Base-by-base conservation (phyloP, 129 eudicot species). In the Pulicaria dysenterica region DNA sequence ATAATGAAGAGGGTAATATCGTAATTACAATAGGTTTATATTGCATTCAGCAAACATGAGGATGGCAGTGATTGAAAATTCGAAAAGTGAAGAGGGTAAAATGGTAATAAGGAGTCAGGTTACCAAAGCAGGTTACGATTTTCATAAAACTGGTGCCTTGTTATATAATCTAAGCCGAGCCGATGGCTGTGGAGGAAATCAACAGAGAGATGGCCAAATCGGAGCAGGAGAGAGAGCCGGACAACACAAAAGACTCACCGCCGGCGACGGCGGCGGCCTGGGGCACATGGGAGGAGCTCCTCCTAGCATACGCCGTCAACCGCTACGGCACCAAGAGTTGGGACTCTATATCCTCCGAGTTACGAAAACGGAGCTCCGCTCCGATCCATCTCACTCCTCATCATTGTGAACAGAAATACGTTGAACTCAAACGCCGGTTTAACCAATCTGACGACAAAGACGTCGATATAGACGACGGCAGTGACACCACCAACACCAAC, bases 251-350 rank as follows among this genome's bases (percentile, higher is more conserved):
- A 31, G 17, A 3, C 2, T 51, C 73, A 40, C 75, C 79, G 65
- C 69, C 79, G 58, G 72, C 61, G 3, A 8, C 24, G 45, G 51
- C 58, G 4, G 6, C 50, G 59, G 45, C 64, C 34, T 92, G 98
- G 98, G 85, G 90, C 0, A 93, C 96, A n/a, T 89, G 91, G 92
- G 98, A 93, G 79, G 98, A 93, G 79, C 96, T 93, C 5, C 77
- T 93, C 59, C 80, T 93, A 8, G 98, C 92, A 56, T 93, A 72
- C 75, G 98, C 96, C 77, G 96, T 93, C 40, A 93, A 89, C 63
- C 96, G 98, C 42, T 87, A 89, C 74, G 98, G 98, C 34, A 64
- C 83, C 47, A 82, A 70, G 12, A 79, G 76, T 41, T 93, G 98
- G 98, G 98, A 87, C 75, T 85, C 95, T 5, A 73, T 93, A 38